Evolutionary conservation across 1,284 basidiomycete species (phyloP).

Genomic region (Apiotrichum sp.): DNA sequence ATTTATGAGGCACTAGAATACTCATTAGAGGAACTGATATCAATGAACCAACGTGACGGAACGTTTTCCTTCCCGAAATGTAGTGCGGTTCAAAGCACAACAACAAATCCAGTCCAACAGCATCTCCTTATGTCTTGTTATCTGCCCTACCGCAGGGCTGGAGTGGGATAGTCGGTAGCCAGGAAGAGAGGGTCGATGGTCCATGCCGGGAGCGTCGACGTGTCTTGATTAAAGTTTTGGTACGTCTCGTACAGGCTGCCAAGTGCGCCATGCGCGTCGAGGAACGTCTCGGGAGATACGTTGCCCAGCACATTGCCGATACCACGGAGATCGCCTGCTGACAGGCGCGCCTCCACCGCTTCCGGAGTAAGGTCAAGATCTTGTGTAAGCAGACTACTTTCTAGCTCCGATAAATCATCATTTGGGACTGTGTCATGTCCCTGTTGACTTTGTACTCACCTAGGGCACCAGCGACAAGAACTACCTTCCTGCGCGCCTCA

Average conservation of each 20-base stretch:
- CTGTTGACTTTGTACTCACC: background rate
- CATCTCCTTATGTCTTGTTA: no score
- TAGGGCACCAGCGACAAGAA: constrained; percentile 4
- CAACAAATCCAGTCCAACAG: no score
- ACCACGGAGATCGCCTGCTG: background rate
- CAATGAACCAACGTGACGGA: no score
- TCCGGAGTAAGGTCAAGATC: constrained; percentile 1
- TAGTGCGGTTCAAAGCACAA: no score
- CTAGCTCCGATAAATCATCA: no score
- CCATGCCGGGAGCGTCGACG: constrained; percentile 2
- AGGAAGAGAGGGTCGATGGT: constrained; percentile 13
- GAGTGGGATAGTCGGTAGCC: background rate
- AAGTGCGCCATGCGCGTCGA: constrained; percentile 4
- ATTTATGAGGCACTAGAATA: no score
- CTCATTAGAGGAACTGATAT: no score
- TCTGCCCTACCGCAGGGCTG: background rate
- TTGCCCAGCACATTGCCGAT: background rate
- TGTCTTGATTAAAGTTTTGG: constrained; percentile 2
- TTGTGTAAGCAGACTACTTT: background rate
- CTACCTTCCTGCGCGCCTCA: constrained; percentile 10
- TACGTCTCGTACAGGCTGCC: constrained; percentile 13
- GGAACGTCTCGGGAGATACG: background rate
- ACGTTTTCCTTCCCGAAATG: no score
- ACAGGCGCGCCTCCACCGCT: background rate
- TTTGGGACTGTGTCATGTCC: background rate